Percentiles rank a stretch among this genome's conserved stretches.
Conservation (phyloP, 2,329 filamentous ascomycete species). For the Didymellaceae sp. region DNA sequence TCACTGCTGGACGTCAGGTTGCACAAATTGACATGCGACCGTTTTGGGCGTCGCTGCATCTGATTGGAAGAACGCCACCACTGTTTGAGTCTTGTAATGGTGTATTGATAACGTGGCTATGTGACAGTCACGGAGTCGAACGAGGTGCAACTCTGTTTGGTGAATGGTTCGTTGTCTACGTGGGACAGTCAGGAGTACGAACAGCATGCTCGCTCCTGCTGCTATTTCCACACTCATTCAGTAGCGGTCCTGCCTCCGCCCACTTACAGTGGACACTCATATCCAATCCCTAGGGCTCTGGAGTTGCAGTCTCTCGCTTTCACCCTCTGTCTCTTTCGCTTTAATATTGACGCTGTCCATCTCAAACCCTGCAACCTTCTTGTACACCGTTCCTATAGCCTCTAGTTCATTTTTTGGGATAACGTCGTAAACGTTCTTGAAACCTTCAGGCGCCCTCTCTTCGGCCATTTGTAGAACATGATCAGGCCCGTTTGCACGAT, state of each 20-base stretch:
- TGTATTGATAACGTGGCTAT: conserved; percentile 12
- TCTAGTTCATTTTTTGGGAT: conserved; percentile 51
- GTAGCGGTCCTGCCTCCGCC: not conserved
- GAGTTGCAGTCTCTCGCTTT: conserved; percentile 21
- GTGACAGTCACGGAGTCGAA: conserved; percentile 1
- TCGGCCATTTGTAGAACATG: conserved; percentile 56
- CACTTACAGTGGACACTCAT: not conserved
- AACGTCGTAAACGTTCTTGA: conserved; percentile 51
- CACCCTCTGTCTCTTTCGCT: conserved; percentile 46
- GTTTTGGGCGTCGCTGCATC: conserved; percentile 11
- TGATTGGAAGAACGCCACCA: conserved; percentile 3
- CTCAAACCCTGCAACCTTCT: conserved; percentile 56
- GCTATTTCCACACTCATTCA: not conserved
- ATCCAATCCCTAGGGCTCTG: conserved; percentile 33
- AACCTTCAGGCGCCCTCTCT: conserved; percentile 51
- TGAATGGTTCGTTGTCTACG: not conserved
- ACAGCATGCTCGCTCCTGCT: not conserved
- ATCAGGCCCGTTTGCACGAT: conserved; percentile 55
- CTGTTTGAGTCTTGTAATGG: conserved; percentile 1
- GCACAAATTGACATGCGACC: conserved; percentile 15
- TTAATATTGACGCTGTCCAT: conserved; percentile 54
- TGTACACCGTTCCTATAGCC: conserved; percentile 46
- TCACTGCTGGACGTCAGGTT: conserved; percentile 7
- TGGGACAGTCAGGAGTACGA: not conserved
- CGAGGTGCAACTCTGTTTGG: not conserved